These are phyloP conservation scores for Citrus sinensis DNA, from an alignment of 345 rosid genomes.

Conservation along the genomic window DVS_A1.0 CM039169.1:3345501-3346000, in stretches of 20 bases:
- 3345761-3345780: conserved; percentile 79
- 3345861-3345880: not conserved
- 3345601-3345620: conserved; percentile 86
- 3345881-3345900: not conserved
- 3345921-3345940: too few species aligned
- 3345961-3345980: not conserved
- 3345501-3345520: conserved; percentile 91
- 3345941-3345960: too few species aligned
- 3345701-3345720: conserved; percentile 87
- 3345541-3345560: conserved; percentile 88
- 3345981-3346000: conserved; percentile 23
- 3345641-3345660: conserved; percentile 88
- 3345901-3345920: not conserved
- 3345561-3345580: conserved; percentile 69
- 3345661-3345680: conserved; percentile 55
- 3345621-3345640: conserved; percentile 76
- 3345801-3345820: conserved; percentile 96
- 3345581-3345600: conserved; percentile 85
- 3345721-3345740: conserved; percentile 89
- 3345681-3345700: conserved; percentile 88
- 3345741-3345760: conserved; percentile 82
- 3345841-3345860: not conserved
- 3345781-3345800: conserved; percentile 96
- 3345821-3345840: conserved; percentile 58
- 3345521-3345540: conserved; percentile 86